A percentile compares a stretch with the other conserved stretches of the same genome.
Evolutionary conservation across 176 grass and related monocot genomes (phyloP).

Genomic region (Melocanna baccifera): DNA sequence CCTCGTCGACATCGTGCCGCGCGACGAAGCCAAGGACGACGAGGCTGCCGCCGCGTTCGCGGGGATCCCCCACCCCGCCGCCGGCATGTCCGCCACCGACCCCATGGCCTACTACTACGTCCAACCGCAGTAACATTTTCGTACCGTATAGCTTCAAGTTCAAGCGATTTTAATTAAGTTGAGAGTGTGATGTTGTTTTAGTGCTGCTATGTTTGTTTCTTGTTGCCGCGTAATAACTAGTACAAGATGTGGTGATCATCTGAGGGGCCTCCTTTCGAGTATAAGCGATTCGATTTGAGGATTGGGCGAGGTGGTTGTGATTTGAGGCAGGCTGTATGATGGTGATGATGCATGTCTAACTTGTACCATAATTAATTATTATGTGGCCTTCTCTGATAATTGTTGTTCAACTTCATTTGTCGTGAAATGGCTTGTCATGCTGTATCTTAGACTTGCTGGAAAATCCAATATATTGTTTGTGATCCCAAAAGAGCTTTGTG

Average conservation of each 20-base stretch:
- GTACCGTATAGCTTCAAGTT: not conserved
- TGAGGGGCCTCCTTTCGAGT: slow-evolving; percentile 2
- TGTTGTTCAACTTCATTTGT: not conserved
- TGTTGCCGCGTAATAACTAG: slow-evolving; percentile 24
- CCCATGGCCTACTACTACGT: slow-evolving; percentile 61
- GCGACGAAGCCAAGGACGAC: slow-evolving; percentile 84
- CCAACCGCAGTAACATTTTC: slow-evolving; percentile 34
- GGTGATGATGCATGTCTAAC: slow-evolving; percentile 24
- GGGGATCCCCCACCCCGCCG: slow-evolving; percentile 37
- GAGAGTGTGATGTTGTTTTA: not conserved
- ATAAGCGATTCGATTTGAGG: not conserved
- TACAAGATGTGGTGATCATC: slow-evolving; percentile 34
- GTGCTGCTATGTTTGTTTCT: slow-evolving; percentile 18
- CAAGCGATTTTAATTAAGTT: slow-evolving; percentile 16
- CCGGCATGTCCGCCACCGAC: slow-evolving; percentile 39
- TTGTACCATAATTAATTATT: slow-evolving; percentile 7
- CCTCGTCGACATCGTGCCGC: slow-evolving; percentile 87
- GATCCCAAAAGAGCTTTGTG: not conserved
- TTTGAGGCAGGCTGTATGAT: slow-evolving; percentile 29
- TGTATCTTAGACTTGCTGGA: not conserved
- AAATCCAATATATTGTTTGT: not conserved
- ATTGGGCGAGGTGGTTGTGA: not conserved
- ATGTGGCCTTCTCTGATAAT: not conserved
- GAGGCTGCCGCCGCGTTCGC: slow-evolving; percentile 42
- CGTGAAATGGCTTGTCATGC: not conserved